Evolutionary conservation across 2,329 filamentous ascomycete genomes (phyloP).

Genomic region (Sclerotinia subarctica): DNA sequence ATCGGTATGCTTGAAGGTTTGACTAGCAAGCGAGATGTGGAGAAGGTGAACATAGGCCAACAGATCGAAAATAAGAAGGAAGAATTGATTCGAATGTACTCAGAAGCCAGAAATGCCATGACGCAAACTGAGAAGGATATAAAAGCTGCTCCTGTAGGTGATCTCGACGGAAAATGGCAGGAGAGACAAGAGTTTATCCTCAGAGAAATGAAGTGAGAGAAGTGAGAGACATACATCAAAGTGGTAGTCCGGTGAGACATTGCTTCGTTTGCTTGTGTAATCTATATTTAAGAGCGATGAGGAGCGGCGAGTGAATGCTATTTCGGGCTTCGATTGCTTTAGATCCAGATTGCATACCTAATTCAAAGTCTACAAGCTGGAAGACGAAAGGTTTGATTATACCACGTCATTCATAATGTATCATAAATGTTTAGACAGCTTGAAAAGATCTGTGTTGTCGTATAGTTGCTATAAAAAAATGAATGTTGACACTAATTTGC

Average conservation of each 20-base stretch:
- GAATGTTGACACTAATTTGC: background rate
- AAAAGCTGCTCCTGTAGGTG: conserved; percentile 23
- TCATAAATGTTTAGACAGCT: conserved; percentile 3
- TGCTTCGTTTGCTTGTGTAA: background rate
- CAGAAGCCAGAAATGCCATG: conserved; percentile 25
- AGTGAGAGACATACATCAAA: conserved; percentile 15
- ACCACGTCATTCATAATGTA: background rate
- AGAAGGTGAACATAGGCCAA: conserved; percentile 25
- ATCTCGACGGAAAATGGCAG: conserved; percentile 32
- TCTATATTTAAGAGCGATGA: background rate
- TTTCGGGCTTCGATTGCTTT: background rate
- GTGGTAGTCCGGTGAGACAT: background rate
- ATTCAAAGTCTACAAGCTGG: background rate
- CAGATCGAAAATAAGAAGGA: conserved; percentile 26
- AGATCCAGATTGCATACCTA: background rate
- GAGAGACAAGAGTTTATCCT: conserved; percentile 30
- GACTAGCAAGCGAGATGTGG: conserved; percentile 23
- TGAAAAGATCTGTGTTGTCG: background rate
- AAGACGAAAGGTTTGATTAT: background rate
- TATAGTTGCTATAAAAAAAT: background rate
- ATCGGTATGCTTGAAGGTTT: conserved; percentile 30
- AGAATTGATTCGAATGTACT: conserved; percentile 28
- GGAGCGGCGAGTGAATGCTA: background rate
- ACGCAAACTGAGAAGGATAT: conserved; percentile 23
- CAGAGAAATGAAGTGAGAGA: conserved; percentile 25